Base-by-base conservation (phyloP, 495 filamentous ascomycete species). In the Delitschia confertaspora region DNA sequence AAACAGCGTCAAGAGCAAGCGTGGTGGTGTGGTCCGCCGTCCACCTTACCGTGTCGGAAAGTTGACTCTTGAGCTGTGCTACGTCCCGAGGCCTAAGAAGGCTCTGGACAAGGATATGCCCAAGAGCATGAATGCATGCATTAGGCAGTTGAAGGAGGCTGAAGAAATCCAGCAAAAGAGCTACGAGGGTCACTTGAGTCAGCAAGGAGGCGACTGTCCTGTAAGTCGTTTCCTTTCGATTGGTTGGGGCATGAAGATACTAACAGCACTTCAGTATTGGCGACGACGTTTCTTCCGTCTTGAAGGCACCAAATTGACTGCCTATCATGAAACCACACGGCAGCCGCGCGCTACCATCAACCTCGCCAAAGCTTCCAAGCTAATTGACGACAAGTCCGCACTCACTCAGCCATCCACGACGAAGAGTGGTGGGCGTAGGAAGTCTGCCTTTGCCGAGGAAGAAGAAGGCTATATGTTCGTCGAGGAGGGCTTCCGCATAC, bases 401-500 rank as follows among this genome's bases (percentile, higher is more conserved):
- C 74, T 98, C 25, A 82, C 77, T 4, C 79, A 93, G 49, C 49
- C 53, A 2, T 31, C 58, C 3, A 83, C 79, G 0, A 78, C 71
- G 18, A 82, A 81, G 57, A 73, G 72, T 47, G 83, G 84, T 42
- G 80, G 80, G 51, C 79, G 91, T 17, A 79, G 91, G 25, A 88
- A 91, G 58, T 93, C 85, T 38, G 91, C 85, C 20, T 98, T 98
- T 55, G 88, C 93, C 6, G 91, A 96, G 62, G 93, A 96, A 56
- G 93, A 96, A 63, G 91, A 98, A 56, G 91, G 93, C 34, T 98
- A 96, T 67, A 94, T 95, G 87, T 96, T 96, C 55, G 91, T 98
- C 17, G 91, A 98, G 64, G 93, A 96, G 60, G 91, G 93, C 9
- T 98, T 98, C 76, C 84, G 91, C 24, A 89, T 98, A 60, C 85